Evolutionary conservation across 1,139 yeast genomes (phyloP), one percentile per base, ranked within the genome.

Genomic region (Sugiyamaella castrensis): DNA sequence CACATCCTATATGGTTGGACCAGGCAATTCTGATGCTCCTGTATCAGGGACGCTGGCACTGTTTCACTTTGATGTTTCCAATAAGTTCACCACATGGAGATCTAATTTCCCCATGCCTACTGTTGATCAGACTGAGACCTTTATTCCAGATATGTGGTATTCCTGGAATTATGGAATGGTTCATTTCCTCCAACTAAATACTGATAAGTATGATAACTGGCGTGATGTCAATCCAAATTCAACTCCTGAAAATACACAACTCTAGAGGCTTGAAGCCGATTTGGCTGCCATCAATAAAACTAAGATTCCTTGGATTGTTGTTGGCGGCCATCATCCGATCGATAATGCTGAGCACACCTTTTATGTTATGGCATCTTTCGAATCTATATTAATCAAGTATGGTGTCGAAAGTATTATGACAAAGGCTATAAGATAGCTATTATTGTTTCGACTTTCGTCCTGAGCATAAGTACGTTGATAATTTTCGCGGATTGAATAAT

Each of bases 181-280:
- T 6, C 63, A 59, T 43, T 59, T 57, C 37, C 55, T 59, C 8
- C 49, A 49, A 32, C 27, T 59, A 27, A 53, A 57, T 46, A 57
- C 62, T 31, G 63, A 55, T 2, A 41, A 48, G 11, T 59, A 41
- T 5, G 60, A 60, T 13, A 61, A 59, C 30, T 53, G 54, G 41
- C 44, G 47, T 12, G 49, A 54, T 2, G 61, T 55, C 16, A 51
- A 56, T 1, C 54, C 53, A 32, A 55, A 32, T 12, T 62, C 61
- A 54, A 65, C 65, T 2, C 41, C 49, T 16, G 40, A 47, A 9
- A 56, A 55, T 34, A 55, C 57, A 44, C 61, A 60, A 50, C 30
- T 69, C 65, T 38, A 62, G 59, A 42, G 72, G 72, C 40, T 72
- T 71, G 46, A 63, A 62, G 57, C 71, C 68, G 64, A 81, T 68